Conservation (phyloP, 208 protist species). For the Phytomonas sp. region DNA sequence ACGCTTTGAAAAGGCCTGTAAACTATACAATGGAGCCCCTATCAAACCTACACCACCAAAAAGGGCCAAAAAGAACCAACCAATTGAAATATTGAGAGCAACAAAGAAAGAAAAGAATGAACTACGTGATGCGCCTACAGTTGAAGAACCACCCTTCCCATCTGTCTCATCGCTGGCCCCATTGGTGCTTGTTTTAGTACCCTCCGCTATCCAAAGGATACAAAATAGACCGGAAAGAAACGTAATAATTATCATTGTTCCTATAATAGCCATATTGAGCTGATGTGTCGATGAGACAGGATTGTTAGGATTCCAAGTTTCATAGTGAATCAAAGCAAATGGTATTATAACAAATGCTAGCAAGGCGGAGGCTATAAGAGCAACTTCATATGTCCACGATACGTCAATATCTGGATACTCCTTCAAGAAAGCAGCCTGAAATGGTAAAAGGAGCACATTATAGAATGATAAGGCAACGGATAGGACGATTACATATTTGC, state of each 20-base stretch:
- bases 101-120: slow-evolving; percentile 48
- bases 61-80: slow-evolving; percentile 82
- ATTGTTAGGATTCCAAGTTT: slow-evolving; percentile 65
- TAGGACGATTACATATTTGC: slow-evolving; percentile 32
- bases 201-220: neutral
- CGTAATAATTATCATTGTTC: neutral
- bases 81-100: slow-evolving; percentile 44
- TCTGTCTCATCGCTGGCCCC: neutral
- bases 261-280: slow-evolving; percentile 15
- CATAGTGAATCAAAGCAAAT: slow-evolving; percentile 85
- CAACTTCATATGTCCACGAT: slow-evolving; percentile 19
- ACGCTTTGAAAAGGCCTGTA: slow-evolving; percentile 52
- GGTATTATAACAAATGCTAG: slow-evolving; percentile 63
- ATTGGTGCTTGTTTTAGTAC: neutral
- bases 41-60: slow-evolving; percentile 91
- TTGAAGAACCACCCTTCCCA: neutral
- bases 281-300: slow-evolving; percentile 10
- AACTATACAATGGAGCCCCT: slow-evolving; percentile 82
- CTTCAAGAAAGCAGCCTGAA: slow-evolving; percentile 77
- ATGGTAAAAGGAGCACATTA: slow-evolving; percentile 84
- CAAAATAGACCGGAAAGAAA: neutral
- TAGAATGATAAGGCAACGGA: slow-evolving; percentile 37
- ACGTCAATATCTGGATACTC: slow-evolving; percentile 18
- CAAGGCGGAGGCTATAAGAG: slow-evolving; percentile 16
- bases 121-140: slow-evolving; percentile 19